Percentiles rank a stretch among this genome's conserved stretches.
Conservation (phyloP, 208 protist genomes). For the Leptomonas pyrrhocoris region DNA sequence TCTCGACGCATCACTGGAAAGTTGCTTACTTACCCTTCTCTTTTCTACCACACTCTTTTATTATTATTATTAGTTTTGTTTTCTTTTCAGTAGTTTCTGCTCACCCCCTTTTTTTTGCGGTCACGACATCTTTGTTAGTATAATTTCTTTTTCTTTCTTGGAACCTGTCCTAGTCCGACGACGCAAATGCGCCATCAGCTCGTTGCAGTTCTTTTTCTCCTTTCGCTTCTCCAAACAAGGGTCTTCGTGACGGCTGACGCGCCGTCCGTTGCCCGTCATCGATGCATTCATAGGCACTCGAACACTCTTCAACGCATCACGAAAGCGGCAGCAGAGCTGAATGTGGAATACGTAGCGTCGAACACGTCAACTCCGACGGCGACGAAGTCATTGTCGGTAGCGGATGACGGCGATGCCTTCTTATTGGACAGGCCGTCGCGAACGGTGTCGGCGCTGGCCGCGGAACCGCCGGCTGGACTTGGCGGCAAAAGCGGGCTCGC, state of each 20-base stretch:
- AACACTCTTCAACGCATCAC: neutral
- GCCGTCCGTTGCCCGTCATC: neutral
- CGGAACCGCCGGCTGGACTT: neutral
- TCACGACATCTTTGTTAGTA: too few species aligned
- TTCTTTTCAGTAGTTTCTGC: too few species aligned
- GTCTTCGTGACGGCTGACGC: neutral
- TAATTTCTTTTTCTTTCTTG: conserved; percentile 4
- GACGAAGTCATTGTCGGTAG: neutral
- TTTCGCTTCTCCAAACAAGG: neutral
- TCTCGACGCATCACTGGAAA: too few species aligned
- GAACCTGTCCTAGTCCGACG: too few species aligned
- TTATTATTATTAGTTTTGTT: too few species aligned
- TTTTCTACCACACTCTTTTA: neutral
- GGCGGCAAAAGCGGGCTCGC: neutral
- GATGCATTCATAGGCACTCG: conserved; percentile 7
- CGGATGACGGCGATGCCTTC: neutral
- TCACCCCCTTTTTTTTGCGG: too few species aligned
- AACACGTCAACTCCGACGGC: neutral
- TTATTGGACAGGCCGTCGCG: neutral
- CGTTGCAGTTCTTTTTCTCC: neutral
- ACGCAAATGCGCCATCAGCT: too few species aligned
- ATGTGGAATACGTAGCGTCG: conserved; percentile 4
- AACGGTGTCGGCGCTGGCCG: neutral
- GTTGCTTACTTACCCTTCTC: neutral
- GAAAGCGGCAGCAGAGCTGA: neutral